Percentiles rank a stretch among this genome's conserved stretches.
phyloP scores from a whole-genome alignment of 2,329 filamentous ascomycete species.

The Aspergillus flavus region DNA sequence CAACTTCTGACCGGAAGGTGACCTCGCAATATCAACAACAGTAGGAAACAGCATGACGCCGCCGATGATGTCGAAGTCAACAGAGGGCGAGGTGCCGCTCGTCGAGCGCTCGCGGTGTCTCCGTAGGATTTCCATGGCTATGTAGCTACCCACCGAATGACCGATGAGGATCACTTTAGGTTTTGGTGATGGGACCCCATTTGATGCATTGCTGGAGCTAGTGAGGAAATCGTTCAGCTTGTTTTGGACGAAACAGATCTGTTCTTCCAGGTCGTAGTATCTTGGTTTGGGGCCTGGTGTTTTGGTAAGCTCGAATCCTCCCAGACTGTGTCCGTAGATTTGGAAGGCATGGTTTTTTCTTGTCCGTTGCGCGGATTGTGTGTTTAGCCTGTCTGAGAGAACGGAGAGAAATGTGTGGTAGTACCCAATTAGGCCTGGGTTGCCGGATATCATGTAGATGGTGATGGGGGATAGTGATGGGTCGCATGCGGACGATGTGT shows the following conservation, averaged over 20 bases:
- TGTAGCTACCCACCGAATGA: slow-evolving; percentile 75
- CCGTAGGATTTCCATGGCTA: slow-evolving; percentile 68
- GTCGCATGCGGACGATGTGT: slow-evolving; percentile 11
- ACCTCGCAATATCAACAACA: slow-evolving; percentile 69
- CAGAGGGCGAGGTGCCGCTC: not conserved
- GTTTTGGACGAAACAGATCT: slow-evolving; percentile 52
- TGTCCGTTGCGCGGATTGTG: not conserved
- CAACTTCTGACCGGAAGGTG: slow-evolving; percentile 60
- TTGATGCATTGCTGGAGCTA: not conserved
- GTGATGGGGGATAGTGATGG: slow-evolving; percentile 21
- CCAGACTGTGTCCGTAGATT: slow-evolving; percentile 39
- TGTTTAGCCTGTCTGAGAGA: slow-evolving; percentile 30
- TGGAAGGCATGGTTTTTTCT: slow-evolving; percentile 19
- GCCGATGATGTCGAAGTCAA: slow-evolving; percentile 43
- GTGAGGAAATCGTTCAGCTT: slow-evolving; percentile 45
- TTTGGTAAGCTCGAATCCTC: slow-evolving; percentile 36
- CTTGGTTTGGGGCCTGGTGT: slow-evolving; percentile 1
- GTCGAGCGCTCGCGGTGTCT: slow-evolving; percentile 49
- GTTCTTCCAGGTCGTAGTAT: slow-evolving; percentile 48
- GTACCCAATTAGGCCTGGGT: slow-evolving; percentile 54
- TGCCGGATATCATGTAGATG: slow-evolving; percentile 54
- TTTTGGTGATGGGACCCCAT: not conserved
- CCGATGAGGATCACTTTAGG: slow-evolving; percentile 66
- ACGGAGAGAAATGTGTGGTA: slow-evolving; percentile 48
- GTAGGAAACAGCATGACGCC: slow-evolving; percentile 74